These are phyloP conservation scores for Penicillium simplicissimum DNA, from an alignment of 495 filamentous ascomycete genomes.

Conservation along the genomic window DNA sequence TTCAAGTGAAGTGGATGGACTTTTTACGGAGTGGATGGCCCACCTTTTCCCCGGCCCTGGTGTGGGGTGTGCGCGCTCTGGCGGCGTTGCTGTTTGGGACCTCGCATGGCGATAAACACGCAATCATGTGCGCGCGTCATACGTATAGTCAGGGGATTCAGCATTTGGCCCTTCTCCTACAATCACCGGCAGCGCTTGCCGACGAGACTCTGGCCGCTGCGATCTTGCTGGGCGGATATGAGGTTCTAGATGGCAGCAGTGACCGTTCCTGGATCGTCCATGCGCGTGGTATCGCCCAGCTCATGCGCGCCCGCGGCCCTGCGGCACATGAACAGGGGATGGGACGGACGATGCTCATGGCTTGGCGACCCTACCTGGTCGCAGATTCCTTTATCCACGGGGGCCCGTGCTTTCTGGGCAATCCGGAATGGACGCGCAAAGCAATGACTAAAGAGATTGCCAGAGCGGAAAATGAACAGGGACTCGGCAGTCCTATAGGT, in stretches of 20 bases:
- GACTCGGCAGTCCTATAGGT: background rate
- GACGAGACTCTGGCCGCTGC: constrained; percentile 24
- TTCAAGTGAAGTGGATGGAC: background rate
- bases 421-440: constrained; percentile 22
- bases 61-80: background rate
- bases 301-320: constrained; percentile 30
- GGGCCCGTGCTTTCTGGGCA: constrained; percentile 26
- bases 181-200: constrained; percentile 1
- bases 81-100: constrained; percentile 9
- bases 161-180: constrained; percentile 8
- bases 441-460: constrained; percentile 18
- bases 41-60: background rate
- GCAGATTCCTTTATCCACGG: constrained; percentile 23
- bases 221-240: constrained; percentile 31
- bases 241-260: constrained; percentile 27
- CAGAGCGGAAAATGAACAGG: constrained; percentile 6
- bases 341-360: constrained; percentile 25
- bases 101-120: constrained; percentile 6
- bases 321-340: constrained; percentile 27
- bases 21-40: background rate
- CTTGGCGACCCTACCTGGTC: constrained; percentile 29
- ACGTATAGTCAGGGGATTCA: constrained; percentile 20
- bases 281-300: constrained; percentile 28
- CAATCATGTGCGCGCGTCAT: constrained; percentile 17
- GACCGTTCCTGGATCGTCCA: constrained; percentile 31